These are phyloP conservation scores for Calocera viscosa DNA, from an alignment of 768 basidiomycete species.

Conservation along the genomic window DNA sequence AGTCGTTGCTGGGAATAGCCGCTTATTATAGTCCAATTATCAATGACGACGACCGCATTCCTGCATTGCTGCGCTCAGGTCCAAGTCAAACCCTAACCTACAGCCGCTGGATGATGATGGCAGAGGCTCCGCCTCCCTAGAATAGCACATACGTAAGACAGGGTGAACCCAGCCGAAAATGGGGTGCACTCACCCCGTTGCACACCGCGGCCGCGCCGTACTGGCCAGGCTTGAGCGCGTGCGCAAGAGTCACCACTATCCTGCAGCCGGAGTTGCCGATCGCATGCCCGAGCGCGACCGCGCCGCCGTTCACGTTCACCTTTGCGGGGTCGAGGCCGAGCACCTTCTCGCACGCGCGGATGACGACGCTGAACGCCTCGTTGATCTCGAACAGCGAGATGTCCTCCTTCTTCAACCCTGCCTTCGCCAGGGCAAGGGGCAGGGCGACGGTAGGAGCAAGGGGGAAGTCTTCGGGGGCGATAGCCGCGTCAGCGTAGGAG, in stretches of 20 bases:
- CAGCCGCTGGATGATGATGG: conserved; percentile 76
- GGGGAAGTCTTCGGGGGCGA: conserved; percentile 95
- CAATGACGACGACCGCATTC: not conserved
- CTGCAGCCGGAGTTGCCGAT: conserved; percentile 93
- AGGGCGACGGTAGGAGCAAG: conserved; percentile 84
- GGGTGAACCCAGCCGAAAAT: not conserved
- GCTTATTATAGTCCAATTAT: conserved; percentile 4
- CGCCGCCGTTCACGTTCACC: conserved; percentile 86
- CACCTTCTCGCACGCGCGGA: conserved; percentile 79
- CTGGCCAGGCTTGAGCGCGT: conserved; percentile 81
- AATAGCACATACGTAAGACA: conserved; percentile 13
- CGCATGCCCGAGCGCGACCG: conserved; percentile 89
- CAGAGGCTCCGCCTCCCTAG: conserved; percentile 85
- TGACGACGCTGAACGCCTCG: conserved; percentile 94
- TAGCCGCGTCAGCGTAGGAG: conserved; percentile 92
- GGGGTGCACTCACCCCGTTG: conserved; percentile 64
- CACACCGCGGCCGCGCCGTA: conserved; percentile 95
- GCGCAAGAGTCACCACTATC: conserved; percentile 84
- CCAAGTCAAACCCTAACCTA: conserved; percentile 29
- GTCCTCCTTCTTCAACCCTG: conserved; percentile 68
- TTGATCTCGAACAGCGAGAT: conserved; percentile 93
- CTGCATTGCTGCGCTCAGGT: not conserved
- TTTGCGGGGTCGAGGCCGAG: conserved; percentile 73
- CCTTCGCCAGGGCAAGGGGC: conserved; percentile 75
- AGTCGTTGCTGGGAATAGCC: not conserved